Evolutionary conservation across 768 basidiomycete genomes (phyloP).

Genomic region (Mycena amicta): DNA sequence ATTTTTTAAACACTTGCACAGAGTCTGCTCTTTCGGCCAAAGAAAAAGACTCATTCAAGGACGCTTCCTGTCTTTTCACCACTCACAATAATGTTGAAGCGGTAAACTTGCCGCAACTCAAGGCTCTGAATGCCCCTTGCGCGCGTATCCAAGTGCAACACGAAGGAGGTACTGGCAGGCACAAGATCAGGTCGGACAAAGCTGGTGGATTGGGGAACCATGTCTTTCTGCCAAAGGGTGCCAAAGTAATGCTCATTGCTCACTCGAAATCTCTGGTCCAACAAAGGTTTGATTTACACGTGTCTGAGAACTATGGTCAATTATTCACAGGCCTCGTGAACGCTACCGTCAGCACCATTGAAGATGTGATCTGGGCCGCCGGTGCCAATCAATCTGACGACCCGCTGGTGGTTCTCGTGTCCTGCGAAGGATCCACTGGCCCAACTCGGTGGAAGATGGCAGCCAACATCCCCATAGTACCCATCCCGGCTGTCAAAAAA

Average conservation of each 20-base stretch:
- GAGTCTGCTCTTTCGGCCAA: neutral
- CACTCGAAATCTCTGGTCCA: conserved; percentile 11
- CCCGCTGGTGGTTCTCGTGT: conserved; percentile 23
- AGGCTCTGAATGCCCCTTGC: conserved; percentile 6
- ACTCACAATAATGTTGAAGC: conserved; percentile 7
- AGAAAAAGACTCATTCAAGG: conserved; percentile 1
- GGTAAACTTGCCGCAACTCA: conserved; percentile 4
- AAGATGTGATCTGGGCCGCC: conserved; percentile 19
- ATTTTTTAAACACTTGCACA: neutral
- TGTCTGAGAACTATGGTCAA: no score
- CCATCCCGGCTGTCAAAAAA: conserved; percentile 16
- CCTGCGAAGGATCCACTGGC: conserved; percentile 18
- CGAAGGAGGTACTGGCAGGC: conserved; percentile 3
- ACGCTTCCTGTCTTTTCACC: conserved; percentile 12
- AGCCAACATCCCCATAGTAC: conserved; percentile 19
- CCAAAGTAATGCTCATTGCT: conserved; percentile 21
- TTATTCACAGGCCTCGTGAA: conserved; percentile 13
- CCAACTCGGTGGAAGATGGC: conserved; percentile 21
- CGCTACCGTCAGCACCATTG: conserved; percentile 12
- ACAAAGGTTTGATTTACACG: conserved; percentile 4
- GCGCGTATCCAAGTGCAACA: conserved; percentile 12
- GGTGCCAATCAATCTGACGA: conserved; percentile 14
- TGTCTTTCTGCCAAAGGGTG: neutral
- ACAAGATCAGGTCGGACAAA: neutral
- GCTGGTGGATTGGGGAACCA: conserved; percentile 8